A percentile compares a stretch with the other conserved stretches of the same genome.
These are phyloP conservation scores for Crithidia expoeki DNA, from an alignment of 208 protist species.

Conservation along the genomic window DNA sequence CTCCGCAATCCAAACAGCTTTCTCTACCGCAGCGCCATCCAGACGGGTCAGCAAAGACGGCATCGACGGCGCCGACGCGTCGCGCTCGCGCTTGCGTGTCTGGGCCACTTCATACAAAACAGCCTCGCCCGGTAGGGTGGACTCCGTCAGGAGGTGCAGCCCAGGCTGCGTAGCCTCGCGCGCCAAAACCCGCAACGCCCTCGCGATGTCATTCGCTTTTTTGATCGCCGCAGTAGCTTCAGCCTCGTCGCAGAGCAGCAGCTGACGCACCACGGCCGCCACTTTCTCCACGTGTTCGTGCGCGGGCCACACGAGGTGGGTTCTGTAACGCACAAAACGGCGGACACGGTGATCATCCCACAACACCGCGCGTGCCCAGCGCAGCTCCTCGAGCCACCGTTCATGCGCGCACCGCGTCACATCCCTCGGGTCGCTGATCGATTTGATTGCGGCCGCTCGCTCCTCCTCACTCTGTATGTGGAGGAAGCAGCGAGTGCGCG, in stretches of 20 bases:
- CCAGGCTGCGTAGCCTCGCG: constrained; percentile 51
- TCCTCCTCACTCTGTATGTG: constrained; percentile 73
- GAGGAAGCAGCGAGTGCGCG: constrained; percentile 50
- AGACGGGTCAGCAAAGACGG: constrained; percentile 27
- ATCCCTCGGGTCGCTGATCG: not conserved
- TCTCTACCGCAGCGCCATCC: constrained; percentile 23
- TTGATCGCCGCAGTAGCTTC: constrained; percentile 23
- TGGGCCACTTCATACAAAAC: constrained; percentile 37
- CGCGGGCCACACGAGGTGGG: constrained; percentile 63
- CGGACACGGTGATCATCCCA: constrained; percentile 44
- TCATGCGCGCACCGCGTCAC: constrained; percentile 31
- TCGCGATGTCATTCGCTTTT: constrained; percentile 34
- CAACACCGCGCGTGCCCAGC: constrained; percentile 59
- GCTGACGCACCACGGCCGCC: constrained; percentile 50
- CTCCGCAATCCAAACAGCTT: constrained; percentile 44
- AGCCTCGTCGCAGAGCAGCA: constrained; percentile 48
- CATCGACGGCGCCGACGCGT: constrained; percentile 23
- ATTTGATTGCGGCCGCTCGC: constrained; percentile 38
- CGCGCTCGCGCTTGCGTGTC: constrained; percentile 28
- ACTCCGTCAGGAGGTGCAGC: constrained; percentile 60
- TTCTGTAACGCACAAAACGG: constrained; percentile 44
- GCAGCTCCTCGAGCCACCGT: constrained; percentile 46
- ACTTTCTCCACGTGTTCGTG: constrained; percentile 40
- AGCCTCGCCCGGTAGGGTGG: constrained; percentile 44
- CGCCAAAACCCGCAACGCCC: constrained; percentile 47